phyloP scores from a whole-genome alignment of 2,329 filamentous ascomycete genomes.

The Nigrograna mackinnonii region DNA sequence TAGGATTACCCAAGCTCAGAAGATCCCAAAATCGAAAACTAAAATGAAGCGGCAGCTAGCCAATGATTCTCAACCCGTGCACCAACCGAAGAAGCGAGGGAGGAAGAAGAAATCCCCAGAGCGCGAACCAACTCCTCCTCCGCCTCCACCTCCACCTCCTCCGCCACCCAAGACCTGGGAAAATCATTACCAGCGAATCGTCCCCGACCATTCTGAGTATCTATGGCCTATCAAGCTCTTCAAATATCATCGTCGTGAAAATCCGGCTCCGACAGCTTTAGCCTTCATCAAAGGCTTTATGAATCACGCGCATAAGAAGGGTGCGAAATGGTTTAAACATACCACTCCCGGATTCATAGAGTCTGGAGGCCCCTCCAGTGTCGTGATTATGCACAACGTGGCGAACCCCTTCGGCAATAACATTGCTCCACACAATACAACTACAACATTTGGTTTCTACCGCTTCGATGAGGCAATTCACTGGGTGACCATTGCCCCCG shows the following conservation, averaged over 20 bases:
- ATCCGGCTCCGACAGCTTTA: slow-evolving; percentile 2
- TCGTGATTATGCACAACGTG: slow-evolving; percentile 34
- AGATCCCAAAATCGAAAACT: too few relatives aligned
- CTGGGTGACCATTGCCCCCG: slow-evolving; percentile 25
- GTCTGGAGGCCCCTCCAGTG: slow-evolving; percentile 13
- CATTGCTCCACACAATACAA: neutral
- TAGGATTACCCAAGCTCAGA: too few relatives aligned
- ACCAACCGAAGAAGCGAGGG: too few relatives aligned
- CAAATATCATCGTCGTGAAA: slow-evolving; percentile 13
- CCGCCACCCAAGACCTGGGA: slow-evolving; percentile 4
- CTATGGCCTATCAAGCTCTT: slow-evolving; percentile 24
- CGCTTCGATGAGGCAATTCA: slow-evolving; percentile 26
- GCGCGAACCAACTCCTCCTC: too few relatives aligned
- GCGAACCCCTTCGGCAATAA: slow-evolving; percentile 20
- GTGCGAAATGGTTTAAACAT: neutral
- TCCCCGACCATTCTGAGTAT: slow-evolving; percentile 21
- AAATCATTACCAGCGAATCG: slow-evolving; percentile 16
- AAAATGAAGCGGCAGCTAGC: too few relatives aligned
- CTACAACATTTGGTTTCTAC: slow-evolving; percentile 28
- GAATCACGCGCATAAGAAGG: too few relatives aligned
- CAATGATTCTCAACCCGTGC: too few relatives aligned
- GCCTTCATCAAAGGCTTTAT: slow-evolving; percentile 1
- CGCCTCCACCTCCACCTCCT: neutral
- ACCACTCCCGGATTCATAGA: slow-evolving; percentile 26
- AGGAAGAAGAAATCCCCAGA: too few relatives aligned